Conservation (phyloP, 768 basidiomycete species). For the Wakefieldia striispora region DNA sequence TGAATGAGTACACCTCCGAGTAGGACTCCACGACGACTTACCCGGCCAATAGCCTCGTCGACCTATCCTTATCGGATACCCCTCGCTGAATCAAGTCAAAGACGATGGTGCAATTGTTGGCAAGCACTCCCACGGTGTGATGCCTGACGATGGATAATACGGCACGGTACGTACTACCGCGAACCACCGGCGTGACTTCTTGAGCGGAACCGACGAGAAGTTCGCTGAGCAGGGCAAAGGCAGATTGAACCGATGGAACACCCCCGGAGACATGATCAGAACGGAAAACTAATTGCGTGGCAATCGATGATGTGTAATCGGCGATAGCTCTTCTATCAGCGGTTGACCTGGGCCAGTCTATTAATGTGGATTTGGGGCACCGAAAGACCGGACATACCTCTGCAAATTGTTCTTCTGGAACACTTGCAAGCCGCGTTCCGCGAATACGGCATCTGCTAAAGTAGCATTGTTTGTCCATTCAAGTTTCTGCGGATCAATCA, state of each 20-base stretch:
- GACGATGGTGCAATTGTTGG: slow-evolving; percentile 31
- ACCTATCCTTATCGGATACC: slow-evolving; percentile 52
- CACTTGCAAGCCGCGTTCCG: slow-evolving; percentile 44
- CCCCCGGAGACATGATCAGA: not conserved
- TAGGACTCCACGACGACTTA: slow-evolving; percentile 31
- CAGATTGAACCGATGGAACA: slow-evolving; percentile 30
- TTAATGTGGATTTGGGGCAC: slow-evolving; percentile 7
- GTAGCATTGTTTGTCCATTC: slow-evolving; percentile 56
- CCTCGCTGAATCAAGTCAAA: slow-evolving; percentile 45
- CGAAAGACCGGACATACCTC: slow-evolving; percentile 30
- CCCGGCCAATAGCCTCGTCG: slow-evolving; percentile 68
- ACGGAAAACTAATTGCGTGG: slow-evolving; percentile 8
- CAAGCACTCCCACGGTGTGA: slow-evolving; percentile 30
- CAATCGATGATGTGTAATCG: slow-evolving; percentile 19
- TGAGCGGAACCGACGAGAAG: slow-evolving; percentile 45
- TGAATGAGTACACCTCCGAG: slow-evolving; percentile 8
- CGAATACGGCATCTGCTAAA: slow-evolving; percentile 41
- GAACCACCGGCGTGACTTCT: slow-evolving; percentile 47
- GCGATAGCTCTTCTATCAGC: slow-evolving; percentile 19
- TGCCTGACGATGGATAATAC: slow-evolving; percentile 44
- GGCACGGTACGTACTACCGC: slow-evolving; percentile 41
- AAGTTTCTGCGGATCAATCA: slow-evolving; percentile 46
- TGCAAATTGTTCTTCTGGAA: slow-evolving; percentile 41
- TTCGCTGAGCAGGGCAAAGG: slow-evolving; percentile 33
- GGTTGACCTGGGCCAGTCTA: slow-evolving; percentile 11